phyloP scores from a whole-genome alignment of 768 basidiomycete species.

The Serendipita vermifera region DNA sequence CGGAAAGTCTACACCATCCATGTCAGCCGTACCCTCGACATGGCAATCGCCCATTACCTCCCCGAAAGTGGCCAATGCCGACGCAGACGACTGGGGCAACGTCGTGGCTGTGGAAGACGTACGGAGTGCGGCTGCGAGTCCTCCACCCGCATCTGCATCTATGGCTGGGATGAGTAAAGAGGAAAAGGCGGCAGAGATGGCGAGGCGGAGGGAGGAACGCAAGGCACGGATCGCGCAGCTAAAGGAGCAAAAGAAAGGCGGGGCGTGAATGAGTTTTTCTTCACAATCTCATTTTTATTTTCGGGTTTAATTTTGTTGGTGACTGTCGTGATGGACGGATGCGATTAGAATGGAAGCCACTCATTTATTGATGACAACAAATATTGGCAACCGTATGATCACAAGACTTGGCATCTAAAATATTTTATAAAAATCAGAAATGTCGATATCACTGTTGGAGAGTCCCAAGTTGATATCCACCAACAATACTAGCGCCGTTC shows the following conservation, averaged over 20 bases:
- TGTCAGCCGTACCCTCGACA: not conserved
- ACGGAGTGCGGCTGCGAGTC: not conserved
- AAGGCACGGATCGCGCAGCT: constrained; percentile 70
- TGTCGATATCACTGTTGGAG: no score
- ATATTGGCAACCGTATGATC: no score
- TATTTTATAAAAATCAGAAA: no score
- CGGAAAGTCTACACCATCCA: not conserved
- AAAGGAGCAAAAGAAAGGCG: constrained; percentile 62
- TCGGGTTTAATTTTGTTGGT: no score
- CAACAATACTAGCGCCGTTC: no score
- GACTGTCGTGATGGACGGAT: no score
- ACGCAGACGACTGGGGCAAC: constrained; percentile 8
- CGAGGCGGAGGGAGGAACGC: constrained; percentile 78
- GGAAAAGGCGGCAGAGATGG: constrained; percentile 90
- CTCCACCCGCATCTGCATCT: not conserved
- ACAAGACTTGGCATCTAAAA: no score
- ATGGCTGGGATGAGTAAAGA: constrained; percentile 60
- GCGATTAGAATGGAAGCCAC: no score
- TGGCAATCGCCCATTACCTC: not conserved
- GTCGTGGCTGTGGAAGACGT: not conserved
- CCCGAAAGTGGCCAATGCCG: not conserved
- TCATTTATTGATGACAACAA: no score
- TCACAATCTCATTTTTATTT: no score
- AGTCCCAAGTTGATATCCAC: no score
- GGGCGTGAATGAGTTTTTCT: constrained; percentile 2